Evolutionary conservation across 768 basidiomycete genomes (phyloP).

Genomic region (Leccinellum albellum): DNA sequence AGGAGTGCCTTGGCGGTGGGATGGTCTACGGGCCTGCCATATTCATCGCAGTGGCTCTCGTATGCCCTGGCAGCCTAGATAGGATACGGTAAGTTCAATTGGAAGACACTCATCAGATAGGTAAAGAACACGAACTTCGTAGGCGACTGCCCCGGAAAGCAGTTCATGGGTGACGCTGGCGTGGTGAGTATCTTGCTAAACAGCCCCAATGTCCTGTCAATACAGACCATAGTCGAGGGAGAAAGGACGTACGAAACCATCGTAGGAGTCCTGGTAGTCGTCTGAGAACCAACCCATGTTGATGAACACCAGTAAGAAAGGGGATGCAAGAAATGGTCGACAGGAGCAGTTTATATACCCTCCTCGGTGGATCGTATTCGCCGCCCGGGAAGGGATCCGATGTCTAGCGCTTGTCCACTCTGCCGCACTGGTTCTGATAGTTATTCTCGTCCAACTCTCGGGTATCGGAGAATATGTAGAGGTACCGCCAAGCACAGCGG

Average conservation of each 20-base stretch:
- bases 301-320: not conserved
- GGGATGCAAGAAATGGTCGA: not conserved
- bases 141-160: slow-evolving; percentile 16
- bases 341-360: slow-evolving; percentile 16
- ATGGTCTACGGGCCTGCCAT: slow-evolving; percentile 18
- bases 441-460: slow-evolving; percentile 10
- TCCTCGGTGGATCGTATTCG: slow-evolving; percentile 2
- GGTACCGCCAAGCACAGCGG: not conserved
- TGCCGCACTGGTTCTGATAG: not conserved
- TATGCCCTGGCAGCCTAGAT: slow-evolving; percentile 17
- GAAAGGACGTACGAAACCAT: slow-evolving; percentile 5
- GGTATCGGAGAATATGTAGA: not conserved
- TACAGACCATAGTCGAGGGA: not conserved
- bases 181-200: slow-evolving; percentile 5
- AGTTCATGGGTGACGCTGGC: slow-evolving; percentile 16
- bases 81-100: not conserved
- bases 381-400: slow-evolving; percentile 4
- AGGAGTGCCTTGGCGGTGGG: slow-evolving; percentile 20
- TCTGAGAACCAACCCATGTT: slow-evolving; percentile 10
- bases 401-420: not conserved
- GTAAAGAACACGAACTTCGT: slow-evolving; percentile 11
- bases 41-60: slow-evolving; percentile 6
- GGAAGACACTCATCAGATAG: not conserved
- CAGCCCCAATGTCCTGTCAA: not conserved
- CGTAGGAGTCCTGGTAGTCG: not conserved